A percentile compares a stretch with the other conserved stretches of the same genome.
Evolutionary conservation across 208 protist genomes (phyloP).

Genomic region (Leishmania tropica): DNA sequence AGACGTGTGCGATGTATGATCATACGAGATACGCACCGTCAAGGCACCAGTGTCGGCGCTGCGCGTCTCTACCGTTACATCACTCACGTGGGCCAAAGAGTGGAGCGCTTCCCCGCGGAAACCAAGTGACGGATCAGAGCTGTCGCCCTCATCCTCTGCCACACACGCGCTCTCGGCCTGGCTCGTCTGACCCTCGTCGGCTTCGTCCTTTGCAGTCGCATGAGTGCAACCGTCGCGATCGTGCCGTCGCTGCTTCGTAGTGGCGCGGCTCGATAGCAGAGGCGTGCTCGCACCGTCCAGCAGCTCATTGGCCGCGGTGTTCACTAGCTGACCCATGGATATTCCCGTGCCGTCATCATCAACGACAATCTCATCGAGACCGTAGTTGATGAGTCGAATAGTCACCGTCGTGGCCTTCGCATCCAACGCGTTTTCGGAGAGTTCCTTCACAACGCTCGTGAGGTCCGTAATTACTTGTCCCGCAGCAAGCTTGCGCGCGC

Average conservation of each 20-base stretch:
- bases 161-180: not conserved
- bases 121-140: constrained; percentile 69
- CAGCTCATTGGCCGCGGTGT: constrained; percentile 29
- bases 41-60: constrained; percentile 35
- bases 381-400: constrained; percentile 68
- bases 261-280: constrained; percentile 63
- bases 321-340: constrained; percentile 41
- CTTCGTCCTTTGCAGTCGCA: not conserved
- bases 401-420: constrained; percentile 62
- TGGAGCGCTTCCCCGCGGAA: constrained; percentile 98
- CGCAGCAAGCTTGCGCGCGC: constrained; percentile 73
- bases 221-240: not conserved
- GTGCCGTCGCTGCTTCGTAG: constrained; percentile 50
- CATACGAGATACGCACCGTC: constrained; percentile 54
- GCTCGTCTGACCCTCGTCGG: constrained; percentile 2
- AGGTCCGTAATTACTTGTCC: constrained; percentile 88
- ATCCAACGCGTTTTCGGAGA: constrained; percentile 89
- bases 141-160: constrained; percentile 3
- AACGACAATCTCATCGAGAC: constrained; percentile 72
- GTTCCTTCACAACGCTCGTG: constrained; percentile 85
- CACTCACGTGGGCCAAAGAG: constrained; percentile 85
- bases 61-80: constrained; percentile 79
- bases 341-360: constrained; percentile 88
- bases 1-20: constrained; percentile 30
- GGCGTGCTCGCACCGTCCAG: constrained; percentile 41